Conservation (phyloP, 345 rosid genomes). For the Euphorbia lathyris region DNA sequence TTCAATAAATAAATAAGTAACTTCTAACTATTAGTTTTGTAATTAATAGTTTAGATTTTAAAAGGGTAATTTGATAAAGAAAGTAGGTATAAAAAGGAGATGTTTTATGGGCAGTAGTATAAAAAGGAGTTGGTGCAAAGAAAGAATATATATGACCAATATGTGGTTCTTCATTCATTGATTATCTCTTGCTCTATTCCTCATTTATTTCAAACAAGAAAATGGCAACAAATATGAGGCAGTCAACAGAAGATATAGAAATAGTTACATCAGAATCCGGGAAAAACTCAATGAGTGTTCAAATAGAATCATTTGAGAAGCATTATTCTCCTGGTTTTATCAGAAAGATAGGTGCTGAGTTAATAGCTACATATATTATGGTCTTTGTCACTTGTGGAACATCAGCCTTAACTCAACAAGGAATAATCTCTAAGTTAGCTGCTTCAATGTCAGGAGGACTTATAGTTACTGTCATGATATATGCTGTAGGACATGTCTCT, state of each 20-base stretch:
- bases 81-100: no score
- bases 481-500: slow-evolving; percentile 67
- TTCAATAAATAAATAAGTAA: no score
- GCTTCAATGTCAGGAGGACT: slow-evolving; percentile 65
- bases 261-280: slow-evolving; percentile 9
- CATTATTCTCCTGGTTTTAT: slow-evolving; percentile 40
- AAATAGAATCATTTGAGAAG: slow-evolving; percentile 7
- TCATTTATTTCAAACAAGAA: not conserved
- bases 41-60: no score
- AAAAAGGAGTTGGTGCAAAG: no score
- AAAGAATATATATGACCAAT: not conserved
- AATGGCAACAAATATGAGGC: slow-evolving; percentile 29
- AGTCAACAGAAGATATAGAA: slow-evolving; percentile 3
- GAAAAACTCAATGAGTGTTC: not conserved
- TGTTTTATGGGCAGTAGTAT: no score
- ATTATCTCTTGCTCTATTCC: not conserved
- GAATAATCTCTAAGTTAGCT: slow-evolving; percentile 40
- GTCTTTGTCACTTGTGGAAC: slow-evolving; percentile 61
- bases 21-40: no score
- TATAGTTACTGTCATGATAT: slow-evolving; percentile 64
- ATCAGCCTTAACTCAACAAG: slow-evolving; percentile 34
- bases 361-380: slow-evolving; percentile 49
- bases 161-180: not conserved
- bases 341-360: slow-evolving; percentile 56
- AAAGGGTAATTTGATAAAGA: no score